Percentiles rank a stretch among this genome's conserved stretches.
Evolutionary conservation across 768 basidiomycete genomes (phyloP).

Genomic region (Lactarius pseudohatsudake): DNA sequence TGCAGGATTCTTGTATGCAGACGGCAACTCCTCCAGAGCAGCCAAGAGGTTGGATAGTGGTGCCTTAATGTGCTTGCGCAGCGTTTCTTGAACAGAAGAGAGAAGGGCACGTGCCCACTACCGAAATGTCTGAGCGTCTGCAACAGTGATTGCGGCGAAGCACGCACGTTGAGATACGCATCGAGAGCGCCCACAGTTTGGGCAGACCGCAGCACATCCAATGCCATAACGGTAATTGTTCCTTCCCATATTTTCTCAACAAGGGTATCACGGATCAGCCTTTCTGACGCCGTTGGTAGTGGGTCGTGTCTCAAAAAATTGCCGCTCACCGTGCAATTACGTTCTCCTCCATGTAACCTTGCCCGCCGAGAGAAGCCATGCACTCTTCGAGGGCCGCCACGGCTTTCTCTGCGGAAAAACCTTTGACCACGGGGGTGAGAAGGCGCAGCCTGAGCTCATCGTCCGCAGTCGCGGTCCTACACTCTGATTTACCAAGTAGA

Average conservation of each 20-base stretch:
- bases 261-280: conserved; percentile 61
- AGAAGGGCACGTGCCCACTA: conserved; percentile 56
- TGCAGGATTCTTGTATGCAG: conserved; percentile 43
- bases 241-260: conserved; percentile 89
- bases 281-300: conserved; percentile 25
- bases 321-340: conserved; percentile 53
- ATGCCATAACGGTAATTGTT: conserved; percentile 62
- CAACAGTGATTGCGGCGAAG: not conserved
- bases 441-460: conserved; percentile 58
- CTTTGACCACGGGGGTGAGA: conserved; percentile 69
- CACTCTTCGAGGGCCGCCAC: conserved; percentile 66
- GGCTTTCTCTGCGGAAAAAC: conserved; percentile 65
- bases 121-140: conserved; percentile 13
- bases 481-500: conserved; percentile 64
- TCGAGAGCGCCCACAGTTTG: conserved; percentile 44
- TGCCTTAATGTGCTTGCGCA: conserved; percentile 35
- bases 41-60: conserved; percentile 35
- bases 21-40: conserved; percentile 43
- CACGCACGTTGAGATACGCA: conserved; percentile 52
- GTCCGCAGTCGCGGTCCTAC: conserved; percentile 46
- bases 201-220: conserved; percentile 63
- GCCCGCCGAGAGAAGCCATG: conserved; percentile 72
- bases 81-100: conserved; percentile 41
- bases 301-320: not conserved
- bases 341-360: conserved; percentile 84